phyloP scores from a whole-genome alignment of 352 stramenopile genomes.

The Phytophthora litchii region DNA sequence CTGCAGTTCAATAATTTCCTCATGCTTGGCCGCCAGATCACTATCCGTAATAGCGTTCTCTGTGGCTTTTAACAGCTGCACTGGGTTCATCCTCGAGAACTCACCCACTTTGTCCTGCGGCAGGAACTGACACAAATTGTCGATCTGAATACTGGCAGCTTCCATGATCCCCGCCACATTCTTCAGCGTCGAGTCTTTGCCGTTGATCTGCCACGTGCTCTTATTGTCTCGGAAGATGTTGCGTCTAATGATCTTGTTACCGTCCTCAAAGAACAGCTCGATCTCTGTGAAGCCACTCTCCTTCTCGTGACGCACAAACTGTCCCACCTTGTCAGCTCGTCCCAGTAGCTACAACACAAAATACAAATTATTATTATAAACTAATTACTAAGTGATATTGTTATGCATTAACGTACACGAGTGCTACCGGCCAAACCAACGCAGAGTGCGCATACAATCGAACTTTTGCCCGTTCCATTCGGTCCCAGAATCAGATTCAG shows the following conservation, averaged over 20 bases:
- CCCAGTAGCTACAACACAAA: constrained; percentile 80
- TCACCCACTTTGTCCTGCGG: constrained; percentile 96
- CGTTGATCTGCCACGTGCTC: constrained; percentile 84
- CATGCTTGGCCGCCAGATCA: constrained; percentile 72
- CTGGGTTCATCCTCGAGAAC: constrained; percentile 88
- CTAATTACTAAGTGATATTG: neutral
- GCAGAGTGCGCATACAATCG: constrained; percentile 97
- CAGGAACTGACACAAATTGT: constrained; percentile 99
- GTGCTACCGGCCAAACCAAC: constrained; percentile 96
- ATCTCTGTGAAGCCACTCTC: constrained; percentile 92
- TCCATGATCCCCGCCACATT: constrained; percentile 82
- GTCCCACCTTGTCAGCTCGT: constrained; percentile 92
- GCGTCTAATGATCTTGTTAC: constrained; percentile 88
- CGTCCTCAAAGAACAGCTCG: constrained; percentile 88
- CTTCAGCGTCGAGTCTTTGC: constrained; percentile 70
- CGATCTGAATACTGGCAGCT: constrained; percentile 94
- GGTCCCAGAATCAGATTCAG: constrained; percentile 98
- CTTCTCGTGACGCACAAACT: constrained; percentile 91
- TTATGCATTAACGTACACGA: constrained; percentile 54
- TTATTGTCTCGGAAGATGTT: constrained; percentile 92
- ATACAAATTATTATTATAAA: neutral
- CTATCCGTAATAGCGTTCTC: constrained; percentile 78
- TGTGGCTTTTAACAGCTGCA: constrained; percentile 80
- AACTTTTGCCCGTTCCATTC: constrained; percentile 96
- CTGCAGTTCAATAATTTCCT: constrained; percentile 83